Conservation (phyloP, 257 asterid species). For the Solanum medicagineum region DNA sequence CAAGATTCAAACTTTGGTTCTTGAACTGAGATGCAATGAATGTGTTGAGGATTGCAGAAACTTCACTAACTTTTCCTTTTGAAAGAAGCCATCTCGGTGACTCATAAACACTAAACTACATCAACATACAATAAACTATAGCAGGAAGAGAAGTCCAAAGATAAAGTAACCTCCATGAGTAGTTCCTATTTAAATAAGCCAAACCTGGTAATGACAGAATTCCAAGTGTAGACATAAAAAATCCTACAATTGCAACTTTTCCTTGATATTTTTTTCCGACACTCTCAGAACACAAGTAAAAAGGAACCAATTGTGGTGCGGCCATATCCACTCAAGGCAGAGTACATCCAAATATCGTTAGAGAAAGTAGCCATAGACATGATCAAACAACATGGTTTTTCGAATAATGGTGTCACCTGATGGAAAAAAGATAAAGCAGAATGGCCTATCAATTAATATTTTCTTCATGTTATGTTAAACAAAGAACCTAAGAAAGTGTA, state of each 20-base stretch:
- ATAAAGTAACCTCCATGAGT: slow-evolving; percentile 31
- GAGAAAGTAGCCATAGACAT: slow-evolving; percentile 29
- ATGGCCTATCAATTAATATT: background rate
- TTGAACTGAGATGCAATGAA: background rate
- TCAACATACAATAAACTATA: background rate
- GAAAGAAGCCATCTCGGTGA: slow-evolving; percentile 42
- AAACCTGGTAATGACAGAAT: slow-evolving; percentile 17
- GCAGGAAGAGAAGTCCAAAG: no score
- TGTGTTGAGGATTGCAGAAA: background rate
- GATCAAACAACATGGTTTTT: slow-evolving; percentile 20
- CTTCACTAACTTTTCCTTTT: slow-evolving; percentile 8
- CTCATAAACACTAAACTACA: background rate
- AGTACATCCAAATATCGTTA: slow-evolving; percentile 17
- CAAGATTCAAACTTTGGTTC: background rate
- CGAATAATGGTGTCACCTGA: slow-evolving; percentile 26
- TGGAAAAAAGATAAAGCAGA: background rate
- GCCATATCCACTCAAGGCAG: slow-evolving; percentile 16
- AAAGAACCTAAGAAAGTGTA: background rate
- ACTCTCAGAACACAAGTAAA: slow-evolving; percentile 32
- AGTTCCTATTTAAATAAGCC: slow-evolving; percentile 15
- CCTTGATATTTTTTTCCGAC: slow-evolving; percentile 35
- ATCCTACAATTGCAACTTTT: slow-evolving; percentile 22
- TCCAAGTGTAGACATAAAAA: background rate
- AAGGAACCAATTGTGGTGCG: slow-evolving; percentile 21
- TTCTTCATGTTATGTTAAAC: background rate